A percentile compares a stretch with the other conserved stretches of the same genome.
Conservation (phyloP, 2,329 filamentous ascomycete species). For the Neofusicoccum kwambonambiense region DNA sequence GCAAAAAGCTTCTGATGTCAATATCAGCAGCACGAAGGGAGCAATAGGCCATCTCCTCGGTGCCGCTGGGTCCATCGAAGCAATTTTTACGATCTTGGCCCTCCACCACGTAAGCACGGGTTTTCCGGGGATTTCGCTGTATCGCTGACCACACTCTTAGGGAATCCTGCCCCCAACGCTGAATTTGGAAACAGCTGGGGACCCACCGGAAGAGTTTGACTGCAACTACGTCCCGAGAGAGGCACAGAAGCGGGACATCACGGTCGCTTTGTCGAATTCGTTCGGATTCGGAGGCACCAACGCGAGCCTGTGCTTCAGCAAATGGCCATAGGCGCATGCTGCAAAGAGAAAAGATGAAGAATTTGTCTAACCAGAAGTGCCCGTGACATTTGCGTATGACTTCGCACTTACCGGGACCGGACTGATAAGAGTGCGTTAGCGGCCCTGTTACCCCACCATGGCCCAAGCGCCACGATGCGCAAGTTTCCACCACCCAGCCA, state of each 20-base stretch:
- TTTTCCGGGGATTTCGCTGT: not conserved
- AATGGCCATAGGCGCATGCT: conserved; percentile 26
- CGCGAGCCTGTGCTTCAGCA: conserved; percentile 77
- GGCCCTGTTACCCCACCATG: conserved; percentile 15
- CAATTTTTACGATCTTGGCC: conserved; percentile 78
- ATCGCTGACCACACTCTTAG: conserved; percentile 46
- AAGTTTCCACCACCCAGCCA: not conserved
- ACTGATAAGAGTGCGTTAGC: conserved; percentile 13
- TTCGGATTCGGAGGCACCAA: conserved; percentile 99
- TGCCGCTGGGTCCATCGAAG: conserved; percentile 86
- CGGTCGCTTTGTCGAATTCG: conserved; percentile 83
- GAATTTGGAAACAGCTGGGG: conserved; percentile 67
- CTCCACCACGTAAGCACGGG: conserved; percentile 66
- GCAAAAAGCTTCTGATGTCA: conserved; percentile 61
- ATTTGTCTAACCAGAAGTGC: not conserved
- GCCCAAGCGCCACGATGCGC: conserved; percentile 1
- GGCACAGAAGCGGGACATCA: conserved; percentile 61
- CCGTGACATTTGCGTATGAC: conserved; percentile 14
- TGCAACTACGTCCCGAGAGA: conserved; percentile 82
- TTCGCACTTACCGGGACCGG: conserved; percentile 9
- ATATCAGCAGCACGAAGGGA: conserved; percentile 91
- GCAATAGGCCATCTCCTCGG: conserved; percentile 89
- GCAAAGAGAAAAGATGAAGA: not conserved
- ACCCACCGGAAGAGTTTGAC: conserved; percentile 61
- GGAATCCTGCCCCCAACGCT: conserved; percentile 79